Evolutionary conservation across 345 rosid species (phyloP), one percentile per base, ranked within the genome.

Genomic region (Ceriops tagal): DNA sequence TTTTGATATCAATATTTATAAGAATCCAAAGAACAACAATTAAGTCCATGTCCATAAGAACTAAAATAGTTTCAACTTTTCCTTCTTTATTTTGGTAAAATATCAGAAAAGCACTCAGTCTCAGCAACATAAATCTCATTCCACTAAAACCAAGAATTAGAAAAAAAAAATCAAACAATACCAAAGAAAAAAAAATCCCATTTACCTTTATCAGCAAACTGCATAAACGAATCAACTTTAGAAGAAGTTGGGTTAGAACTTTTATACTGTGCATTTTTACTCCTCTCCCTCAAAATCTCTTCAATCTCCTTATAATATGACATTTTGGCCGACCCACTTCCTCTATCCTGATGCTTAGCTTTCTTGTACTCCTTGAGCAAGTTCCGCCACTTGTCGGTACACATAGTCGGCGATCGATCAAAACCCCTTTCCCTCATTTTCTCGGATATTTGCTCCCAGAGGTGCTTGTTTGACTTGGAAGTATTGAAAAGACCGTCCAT

Each of bases 331-430:
- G 93, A 87, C 58, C 95, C 95, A 61, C 90, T 83, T 0, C 87
- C 93, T 61, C 89, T 81, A 20, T 92, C 92, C 31, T 88, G 96
- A 73, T 92, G 88, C 83, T 83, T 92, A 0, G 92, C 92, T 74
- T 96, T 96, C 85, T 96, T 96, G 67, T 82, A 92, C 84, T 92
- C 99, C 77, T 96, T 96, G 74, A 96, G 78, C 53, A 96, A 78
- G 77, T 96, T 96, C 86, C 99, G 86, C 99, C 99, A 96, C 85
- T 96, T 92, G 75, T 96, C 99, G 0, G 99, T 96, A 57, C 99
- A 96, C 99, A 96, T 96, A 5, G 95, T 92, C 6, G 99, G 99
- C 6, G 98, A 92, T 57, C 99, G 85, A 80, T 96, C 99, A 71
- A 90, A 96, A 3, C 99, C 98, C 72, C 90, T 96, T 32, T 88